Evolutionary conservation across 2,329 filamentous ascomycete genomes (phyloP).

Genomic region (Hymenoscyphus albidus): DNA sequence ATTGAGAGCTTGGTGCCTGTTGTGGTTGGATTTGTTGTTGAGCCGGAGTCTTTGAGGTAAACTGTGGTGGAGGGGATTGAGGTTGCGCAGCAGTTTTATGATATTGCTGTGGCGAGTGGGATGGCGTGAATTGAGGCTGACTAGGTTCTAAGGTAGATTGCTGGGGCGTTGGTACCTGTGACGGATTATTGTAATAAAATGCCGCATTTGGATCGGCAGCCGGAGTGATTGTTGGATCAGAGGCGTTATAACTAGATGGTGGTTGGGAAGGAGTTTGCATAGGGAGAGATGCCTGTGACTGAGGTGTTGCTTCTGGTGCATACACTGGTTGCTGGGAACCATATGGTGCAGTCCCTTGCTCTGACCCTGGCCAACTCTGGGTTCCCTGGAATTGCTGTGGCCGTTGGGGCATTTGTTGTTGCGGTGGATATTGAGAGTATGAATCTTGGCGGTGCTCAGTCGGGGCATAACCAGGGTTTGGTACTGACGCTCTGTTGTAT

Average conservation of each 20-base stretch:
- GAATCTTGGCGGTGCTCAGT: constrained; percentile 25
- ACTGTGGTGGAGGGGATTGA: constrained; percentile 28
- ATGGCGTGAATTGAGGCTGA: constrained; percentile 37
- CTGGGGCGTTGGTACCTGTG: constrained; percentile 45
- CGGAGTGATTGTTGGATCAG: constrained; percentile 36
- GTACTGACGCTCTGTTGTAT: constrained; percentile 25
- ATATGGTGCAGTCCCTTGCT: constrained; percentile 25
- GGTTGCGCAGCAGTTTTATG: constrained; percentile 25
- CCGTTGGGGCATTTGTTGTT: constrained; percentile 41
- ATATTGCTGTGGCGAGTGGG: constrained; percentile 35
- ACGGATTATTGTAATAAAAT: constrained; percentile 52
- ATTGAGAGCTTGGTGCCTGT: constrained; percentile 17
- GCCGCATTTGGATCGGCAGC: constrained; percentile 50
- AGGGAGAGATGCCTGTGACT: constrained; percentile 27
- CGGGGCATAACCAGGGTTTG: constrained; percentile 23
- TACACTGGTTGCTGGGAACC: constrained; percentile 26
- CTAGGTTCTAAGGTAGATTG: constrained; percentile 33
- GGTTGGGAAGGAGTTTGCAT: constrained; percentile 30
- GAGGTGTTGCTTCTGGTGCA: constrained; percentile 20
- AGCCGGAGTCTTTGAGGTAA: constrained; percentile 22
- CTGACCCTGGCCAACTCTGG: constrained; percentile 47
- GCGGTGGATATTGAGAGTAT: constrained; percentile 34
- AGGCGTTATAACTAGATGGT: constrained; percentile 35
- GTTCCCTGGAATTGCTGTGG: constrained; percentile 44
- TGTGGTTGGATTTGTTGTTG: constrained; percentile 34